Conservation (phyloP, 164 flowering plant genomes). For the Stephania yunnanensis region DNA sequence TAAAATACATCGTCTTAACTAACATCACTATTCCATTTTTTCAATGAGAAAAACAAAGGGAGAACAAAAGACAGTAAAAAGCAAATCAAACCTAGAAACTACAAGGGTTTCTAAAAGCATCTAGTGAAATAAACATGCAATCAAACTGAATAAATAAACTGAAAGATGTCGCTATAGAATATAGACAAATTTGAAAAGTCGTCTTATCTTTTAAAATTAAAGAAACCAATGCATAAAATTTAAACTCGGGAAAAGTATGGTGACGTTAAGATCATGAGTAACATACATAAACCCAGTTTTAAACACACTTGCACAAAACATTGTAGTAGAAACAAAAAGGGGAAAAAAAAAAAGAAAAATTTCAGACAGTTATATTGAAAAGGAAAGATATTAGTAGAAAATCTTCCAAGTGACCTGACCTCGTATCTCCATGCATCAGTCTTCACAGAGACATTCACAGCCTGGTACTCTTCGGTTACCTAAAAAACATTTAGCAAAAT, state of each 20-base stretch:
- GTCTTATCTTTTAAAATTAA: too few relatives aligned
- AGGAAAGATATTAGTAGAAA: neutral
- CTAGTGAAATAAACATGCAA: too few relatives aligned
- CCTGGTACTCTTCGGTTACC: constrained; percentile 86
- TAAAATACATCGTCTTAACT: too few relatives aligned
- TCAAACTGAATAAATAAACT: too few relatives aligned
- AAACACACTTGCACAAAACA: neutral
- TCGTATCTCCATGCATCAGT: constrained; percentile 58
- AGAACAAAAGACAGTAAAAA: too few relatives aligned
- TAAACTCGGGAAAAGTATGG: neutral
- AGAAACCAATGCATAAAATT: too few relatives aligned
- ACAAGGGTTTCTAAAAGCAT: too few relatives aligned
- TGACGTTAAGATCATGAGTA: neutral
- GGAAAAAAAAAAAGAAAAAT: neutral
- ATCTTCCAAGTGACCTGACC: constrained; percentile 35
- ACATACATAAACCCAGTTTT: neutral
- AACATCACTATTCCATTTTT: too few relatives aligned
- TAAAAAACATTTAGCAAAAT: constrained; percentile 27
- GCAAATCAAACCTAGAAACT: too few relatives aligned
- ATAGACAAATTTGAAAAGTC: too few relatives aligned
- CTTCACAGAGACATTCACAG: constrained; percentile 83
- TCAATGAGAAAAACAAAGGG: too few relatives aligned
- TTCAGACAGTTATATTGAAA: neutral
- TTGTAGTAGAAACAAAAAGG: neutral
- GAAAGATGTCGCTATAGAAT: too few relatives aligned